A percentile compares a stretch with the other conserved stretches of the same genome.
Evolutionary conservation across 1,284 basidiomycete species (phyloP).

Genomic region (Phaffia rhodozyma): DNA sequence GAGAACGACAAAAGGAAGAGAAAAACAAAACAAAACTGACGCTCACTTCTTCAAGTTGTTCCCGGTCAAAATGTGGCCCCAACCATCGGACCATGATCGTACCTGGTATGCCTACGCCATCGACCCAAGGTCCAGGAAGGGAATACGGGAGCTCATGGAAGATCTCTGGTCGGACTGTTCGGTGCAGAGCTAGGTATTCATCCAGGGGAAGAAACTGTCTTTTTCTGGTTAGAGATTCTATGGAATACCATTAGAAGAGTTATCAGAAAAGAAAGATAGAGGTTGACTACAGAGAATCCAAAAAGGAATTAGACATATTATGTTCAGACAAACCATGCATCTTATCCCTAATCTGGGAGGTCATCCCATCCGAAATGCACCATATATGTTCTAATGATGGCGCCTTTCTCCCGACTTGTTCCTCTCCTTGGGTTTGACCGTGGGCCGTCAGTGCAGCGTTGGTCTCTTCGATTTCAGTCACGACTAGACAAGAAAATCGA

Average conservation of each 20-base stretch:
- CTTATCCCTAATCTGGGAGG: not conserved
- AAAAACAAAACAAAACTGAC: not conserved
- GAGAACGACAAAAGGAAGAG: too few relatives aligned
- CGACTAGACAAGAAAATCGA: conserved; percentile 21
- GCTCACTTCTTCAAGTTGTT: conserved; percentile 13
- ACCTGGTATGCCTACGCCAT: not conserved
- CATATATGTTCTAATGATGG: conserved; percentile 35
- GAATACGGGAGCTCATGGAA: conserved; percentile 1
- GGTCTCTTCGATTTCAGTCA: conserved; percentile 27
- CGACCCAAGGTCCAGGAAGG: not conserved
- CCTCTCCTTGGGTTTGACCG: conserved; percentile 17
- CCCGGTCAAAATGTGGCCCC: conserved; percentile 4
- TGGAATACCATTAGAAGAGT: conserved; percentile 26
- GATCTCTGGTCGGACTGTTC: conserved; percentile 25
- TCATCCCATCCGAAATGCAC: conserved; percentile 29
- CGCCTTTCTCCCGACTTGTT: conserved; percentile 21
- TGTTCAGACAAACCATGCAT: not conserved
- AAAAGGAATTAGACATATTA: not conserved
- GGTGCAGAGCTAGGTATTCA: conserved; percentile 35
- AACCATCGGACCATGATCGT: conserved; percentile 10
- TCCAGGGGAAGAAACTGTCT: conserved; percentile 35
- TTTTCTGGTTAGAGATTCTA: conserved; percentile 26
- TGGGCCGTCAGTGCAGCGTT: conserved; percentile 22
- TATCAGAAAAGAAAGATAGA: not conserved
- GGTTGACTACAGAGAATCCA: not conserved